Conservation (phyloP, 169 alveolate genomes). For the Besnoitia besnoiti region DNA sequence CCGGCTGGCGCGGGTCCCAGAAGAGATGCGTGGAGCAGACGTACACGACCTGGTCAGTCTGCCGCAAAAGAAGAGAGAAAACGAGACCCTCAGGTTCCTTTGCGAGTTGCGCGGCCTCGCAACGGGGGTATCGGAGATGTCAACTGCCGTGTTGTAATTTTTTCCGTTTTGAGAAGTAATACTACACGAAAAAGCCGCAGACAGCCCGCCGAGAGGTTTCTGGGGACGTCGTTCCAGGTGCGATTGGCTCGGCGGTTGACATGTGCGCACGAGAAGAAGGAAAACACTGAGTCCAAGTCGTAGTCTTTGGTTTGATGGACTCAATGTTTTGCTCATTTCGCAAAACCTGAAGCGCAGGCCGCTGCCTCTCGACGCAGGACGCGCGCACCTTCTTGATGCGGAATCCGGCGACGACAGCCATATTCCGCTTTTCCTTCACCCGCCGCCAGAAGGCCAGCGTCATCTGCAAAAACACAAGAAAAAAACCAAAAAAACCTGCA, state of each 20-base stretch:
- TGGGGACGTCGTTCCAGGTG: no score
- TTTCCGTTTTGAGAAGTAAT: no score
- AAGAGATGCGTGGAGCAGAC: neutral
- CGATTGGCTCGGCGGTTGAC: no score
- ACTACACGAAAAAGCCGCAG: no score
- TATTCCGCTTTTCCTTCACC: neutral
- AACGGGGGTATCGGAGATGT: no score
- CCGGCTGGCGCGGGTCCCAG: neutral
- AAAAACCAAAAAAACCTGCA: neutral
- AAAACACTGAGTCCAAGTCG: no score
- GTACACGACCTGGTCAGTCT: neutral
- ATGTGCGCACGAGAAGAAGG: no score
- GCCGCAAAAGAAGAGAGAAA: neutral
- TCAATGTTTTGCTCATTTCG: no score
- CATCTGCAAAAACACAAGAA: neutral
- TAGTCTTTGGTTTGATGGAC: no score
- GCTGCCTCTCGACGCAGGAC: neutral
- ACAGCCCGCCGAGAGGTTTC: no score
- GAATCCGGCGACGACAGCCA: neutral
- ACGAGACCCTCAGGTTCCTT: neutral
- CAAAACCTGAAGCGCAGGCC: neutral
- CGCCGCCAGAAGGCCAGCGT: neutral
- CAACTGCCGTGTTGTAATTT: no score
- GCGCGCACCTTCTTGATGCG: neutral
- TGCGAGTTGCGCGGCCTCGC: no score